Evolutionary conservation across 1,284 basidiomycete genomes (phyloP).

Genomic region (Apiotrichum brassicae): DNA sequence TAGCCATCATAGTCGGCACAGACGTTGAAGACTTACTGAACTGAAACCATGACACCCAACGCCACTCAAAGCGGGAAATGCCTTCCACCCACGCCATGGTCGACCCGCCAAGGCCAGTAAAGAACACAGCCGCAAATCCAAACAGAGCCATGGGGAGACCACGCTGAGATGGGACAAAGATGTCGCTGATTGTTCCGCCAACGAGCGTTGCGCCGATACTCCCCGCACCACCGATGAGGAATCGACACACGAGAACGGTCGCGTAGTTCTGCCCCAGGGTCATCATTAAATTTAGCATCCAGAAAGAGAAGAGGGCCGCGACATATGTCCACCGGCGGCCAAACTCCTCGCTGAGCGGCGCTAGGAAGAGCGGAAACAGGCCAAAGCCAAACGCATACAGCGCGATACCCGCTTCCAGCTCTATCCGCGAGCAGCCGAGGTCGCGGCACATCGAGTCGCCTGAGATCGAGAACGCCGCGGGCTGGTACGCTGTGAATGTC

Average conservation of each 20-base stretch:
- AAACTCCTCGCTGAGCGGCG: slow-evolving; percentile 71
- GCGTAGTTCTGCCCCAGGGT: slow-evolving; percentile 62
- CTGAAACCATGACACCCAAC: slow-evolving; percentile 76
- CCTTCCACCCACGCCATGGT: slow-evolving; percentile 61
- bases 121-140: slow-evolving; percentile 54
- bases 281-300: slow-evolving; percentile 56
- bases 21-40: slow-evolving; percentile 42
- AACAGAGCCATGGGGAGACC: slow-evolving; percentile 47
- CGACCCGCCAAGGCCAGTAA: slow-evolving; percentile 60
- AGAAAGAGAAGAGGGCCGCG: slow-evolving; percentile 54
- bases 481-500: slow-evolving; percentile 50
- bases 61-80: slow-evolving; percentile 55
- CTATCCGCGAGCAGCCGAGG: slow-evolving; percentile 55
- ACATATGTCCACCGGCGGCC: slow-evolving; percentile 67
- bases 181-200: slow-evolving; percentile 69
- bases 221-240: slow-evolving; percentile 60
- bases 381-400: slow-evolving; percentile 62
- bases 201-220: slow-evolving; percentile 64
- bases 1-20: background rate
- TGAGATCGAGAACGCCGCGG: slow-evolving; percentile 57
- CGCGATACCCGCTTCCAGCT: slow-evolving; percentile 58
- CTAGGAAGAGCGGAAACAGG: slow-evolving; percentile 61
- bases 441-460: slow-evolving; percentile 60
- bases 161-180: slow-evolving; percentile 44
- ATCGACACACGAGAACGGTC: slow-evolving; percentile 61